Base-by-base conservation (phyloP, 768 basidiomycete genomes). In the Coprinopsis strossmayeri region DNA sequence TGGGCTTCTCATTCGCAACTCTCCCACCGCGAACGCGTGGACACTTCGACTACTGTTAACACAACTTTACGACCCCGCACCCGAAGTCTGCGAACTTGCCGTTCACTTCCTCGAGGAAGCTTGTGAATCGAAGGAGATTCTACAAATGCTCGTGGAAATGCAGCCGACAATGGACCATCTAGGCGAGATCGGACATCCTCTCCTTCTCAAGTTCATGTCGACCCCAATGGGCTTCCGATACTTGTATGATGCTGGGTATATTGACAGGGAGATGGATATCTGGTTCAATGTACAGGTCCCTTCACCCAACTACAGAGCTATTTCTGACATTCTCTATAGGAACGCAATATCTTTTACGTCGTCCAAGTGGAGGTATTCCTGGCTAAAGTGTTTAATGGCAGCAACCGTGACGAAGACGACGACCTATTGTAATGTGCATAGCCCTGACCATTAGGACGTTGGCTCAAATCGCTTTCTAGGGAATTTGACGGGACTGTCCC, bases 181-280 rank as follows among this genome's bases (percentile, higher is more conserved):
- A 2, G 96, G 94, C 2, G 91, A 93, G 41, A 79, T 93, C 34
- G 95, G 94, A 0, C 88, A 94, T 62, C 82, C 87, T 0, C 65
- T 99, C 17, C 66, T 98, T 28, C 74, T 96, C 46, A 86, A 92
- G 92, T 98, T 98, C 65, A 86, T 98, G 75, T 94, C 93, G 9
- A 95, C 91, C 4, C 77, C 91, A 0, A 81, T 88, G 53, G 96
- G 96, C 2, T 98, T 98, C 63, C 78, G 83, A 3, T 98, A 94
- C 64, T 75, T 99, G 3, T 88, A 88, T 58, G 87, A 91, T 55
- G 85, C 90, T 12, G 86, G 87, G 2, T 97, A 97, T 59, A 94
- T 99, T 50, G 87, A 92, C 58, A 77, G 87, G 39, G 93, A 97
- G 64, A 89, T 99, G 78, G 92, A 98, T 53, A 78, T 82, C 55